A percentile compares a stretch with the other conserved stretches of the same genome.
These are phyloP conservation scores for Mycena citricolor DNA, from an alignment of 1,284 basidiomycete genomes.

Conservation along the genomic window DNA sequence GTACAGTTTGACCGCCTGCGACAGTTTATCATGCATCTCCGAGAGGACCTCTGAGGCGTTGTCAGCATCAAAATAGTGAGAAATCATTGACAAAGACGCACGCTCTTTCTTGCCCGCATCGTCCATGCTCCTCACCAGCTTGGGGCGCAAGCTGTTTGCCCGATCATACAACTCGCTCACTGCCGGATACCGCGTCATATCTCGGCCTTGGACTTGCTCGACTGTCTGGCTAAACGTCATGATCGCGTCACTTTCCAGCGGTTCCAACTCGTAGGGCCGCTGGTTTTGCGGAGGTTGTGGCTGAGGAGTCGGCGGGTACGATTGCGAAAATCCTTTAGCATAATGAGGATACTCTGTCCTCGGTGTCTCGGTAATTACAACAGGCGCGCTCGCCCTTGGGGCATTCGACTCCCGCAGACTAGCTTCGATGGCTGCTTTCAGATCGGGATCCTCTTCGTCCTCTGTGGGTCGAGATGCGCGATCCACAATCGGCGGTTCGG, in stretches of 20 bases:
- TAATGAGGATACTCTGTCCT: constrained; percentile 42
- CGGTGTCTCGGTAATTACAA: constrained; percentile 56
- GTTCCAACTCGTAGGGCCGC: constrained; percentile 76
- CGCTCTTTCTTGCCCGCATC: constrained; percentile 87
- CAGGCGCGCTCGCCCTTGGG: constrained; percentile 77
- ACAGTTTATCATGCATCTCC: constrained; percentile 93
- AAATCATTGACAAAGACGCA: constrained; percentile 39
- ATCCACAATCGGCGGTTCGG: constrained; percentile 75
- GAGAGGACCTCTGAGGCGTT: constrained; percentile 66
- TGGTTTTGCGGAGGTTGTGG: constrained; percentile 47
- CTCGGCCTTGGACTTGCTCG: constrained; percentile 76
- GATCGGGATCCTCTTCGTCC: constrained; percentile 91
- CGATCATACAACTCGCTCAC: constrained; percentile 84
- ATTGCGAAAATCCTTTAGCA: constrained; percentile 40
- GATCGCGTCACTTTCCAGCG: constrained; percentile 80
- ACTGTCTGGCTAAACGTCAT: constrained; percentile 88
- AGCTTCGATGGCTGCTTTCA: constrained; percentile 94
- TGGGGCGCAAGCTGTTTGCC: constrained; percentile 79
- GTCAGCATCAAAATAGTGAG: not conserved
- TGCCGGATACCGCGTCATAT: constrained; percentile 78
- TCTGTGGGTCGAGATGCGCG: too few species aligned
- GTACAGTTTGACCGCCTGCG: constrained; percentile 88
- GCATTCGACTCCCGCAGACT: constrained; percentile 85
- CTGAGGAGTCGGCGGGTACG: constrained; percentile 42
- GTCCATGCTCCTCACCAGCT: constrained; percentile 82